phyloP scores from a whole-genome alignment of 1,139 yeast genomes.

The Candida glucosophila region DNA sequence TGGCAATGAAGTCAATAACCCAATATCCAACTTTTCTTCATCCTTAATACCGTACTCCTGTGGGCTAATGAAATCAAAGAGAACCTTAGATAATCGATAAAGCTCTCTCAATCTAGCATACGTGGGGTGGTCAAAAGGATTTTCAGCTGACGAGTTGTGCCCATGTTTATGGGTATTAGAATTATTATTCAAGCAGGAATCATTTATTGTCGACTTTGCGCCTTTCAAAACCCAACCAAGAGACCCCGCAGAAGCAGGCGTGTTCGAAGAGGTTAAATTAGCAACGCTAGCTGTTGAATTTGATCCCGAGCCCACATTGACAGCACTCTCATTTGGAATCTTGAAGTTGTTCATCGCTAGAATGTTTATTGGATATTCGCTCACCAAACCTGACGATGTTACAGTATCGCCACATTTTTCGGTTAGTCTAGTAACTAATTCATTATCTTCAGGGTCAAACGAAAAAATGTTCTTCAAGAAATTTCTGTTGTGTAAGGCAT shows the following conservation, averaged over 20 bases:
- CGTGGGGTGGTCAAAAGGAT: conserved; percentile 76
- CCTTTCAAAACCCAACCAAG: conserved; percentile 69
- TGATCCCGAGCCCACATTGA: conserved; percentile 9
- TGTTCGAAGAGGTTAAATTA: conserved; percentile 14
- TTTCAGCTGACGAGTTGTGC: conserved; percentile 15
- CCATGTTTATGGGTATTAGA: conserved; percentile 12
- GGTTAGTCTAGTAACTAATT: conserved; percentile 27
- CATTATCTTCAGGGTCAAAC: conserved; percentile 52
- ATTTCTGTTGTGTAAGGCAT: conserved; percentile 89
- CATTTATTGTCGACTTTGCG: conserved; percentile 20
- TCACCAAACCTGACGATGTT: conserved; percentile 57
- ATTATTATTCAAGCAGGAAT: conserved; percentile 15
- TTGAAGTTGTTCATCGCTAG: conserved; percentile 72
- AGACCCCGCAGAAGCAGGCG: conserved; percentile 52
- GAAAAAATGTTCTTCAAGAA: conserved; percentile 78
- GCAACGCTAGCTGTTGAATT: conserved; percentile 23
- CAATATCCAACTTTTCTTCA: conserved; percentile 92
- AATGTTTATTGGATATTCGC: conserved; percentile 73
- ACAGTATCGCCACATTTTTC: conserved; percentile 43
- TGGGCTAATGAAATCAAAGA: conserved; percentile 96
- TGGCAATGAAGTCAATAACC: conserved; percentile 88
- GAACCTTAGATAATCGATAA: conserved; percentile 80
- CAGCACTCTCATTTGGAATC: conserved; percentile 27
- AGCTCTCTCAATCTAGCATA: conserved; percentile 79
- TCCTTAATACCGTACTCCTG: conserved; percentile 98